These are phyloP conservation scores for Lantana camara DNA, from an alignment of 257 asterid genomes.

Conservation along the genomic window DNA sequence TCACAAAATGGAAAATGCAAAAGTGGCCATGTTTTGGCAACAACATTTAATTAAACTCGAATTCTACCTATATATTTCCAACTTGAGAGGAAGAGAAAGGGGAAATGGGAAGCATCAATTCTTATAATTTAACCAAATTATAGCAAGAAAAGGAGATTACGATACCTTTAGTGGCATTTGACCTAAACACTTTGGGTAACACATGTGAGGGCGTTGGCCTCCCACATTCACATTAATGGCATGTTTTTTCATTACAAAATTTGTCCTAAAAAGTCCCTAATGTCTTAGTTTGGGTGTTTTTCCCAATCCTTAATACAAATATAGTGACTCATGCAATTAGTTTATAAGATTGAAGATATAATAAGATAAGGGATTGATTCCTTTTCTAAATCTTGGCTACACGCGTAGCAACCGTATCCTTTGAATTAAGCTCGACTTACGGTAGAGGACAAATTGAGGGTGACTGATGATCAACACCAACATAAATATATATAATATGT, in stretches of 20 bases:
- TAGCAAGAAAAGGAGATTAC: constrained; percentile 2
- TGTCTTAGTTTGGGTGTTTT: neutral
- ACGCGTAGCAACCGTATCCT: constrained; percentile 29
- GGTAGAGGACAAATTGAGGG: neutral
- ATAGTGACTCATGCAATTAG: constrained; percentile 17
- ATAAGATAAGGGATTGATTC: constrained; percentile 31
- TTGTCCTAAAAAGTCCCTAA: constrained; percentile 6
- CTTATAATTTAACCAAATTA: neutral
- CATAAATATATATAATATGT: too few species aligned
- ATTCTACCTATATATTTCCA: neutral
- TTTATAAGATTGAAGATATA: constrained; percentile 16
- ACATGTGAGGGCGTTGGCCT: too few species aligned
- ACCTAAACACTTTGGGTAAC: constrained; percentile 32
- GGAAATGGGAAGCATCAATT: constrained; percentile 14
- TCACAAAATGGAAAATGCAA: neutral
- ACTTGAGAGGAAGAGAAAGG: neutral
- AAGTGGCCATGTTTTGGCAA: constrained; percentile 2
- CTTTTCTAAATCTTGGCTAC: constrained; percentile 3
- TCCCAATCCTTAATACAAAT: neutral
- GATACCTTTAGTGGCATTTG: constrained; percentile 31
- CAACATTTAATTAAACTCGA: neutral
- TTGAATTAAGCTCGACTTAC: constrained; percentile 17
- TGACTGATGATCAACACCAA: constrained; percentile 3
- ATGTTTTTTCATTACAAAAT: constrained; percentile 20
- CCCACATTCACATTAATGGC: constrained; percentile 44